Conservation (phyloP, 768 basidiomycete species). For the Tulasnella sp. region DNA sequence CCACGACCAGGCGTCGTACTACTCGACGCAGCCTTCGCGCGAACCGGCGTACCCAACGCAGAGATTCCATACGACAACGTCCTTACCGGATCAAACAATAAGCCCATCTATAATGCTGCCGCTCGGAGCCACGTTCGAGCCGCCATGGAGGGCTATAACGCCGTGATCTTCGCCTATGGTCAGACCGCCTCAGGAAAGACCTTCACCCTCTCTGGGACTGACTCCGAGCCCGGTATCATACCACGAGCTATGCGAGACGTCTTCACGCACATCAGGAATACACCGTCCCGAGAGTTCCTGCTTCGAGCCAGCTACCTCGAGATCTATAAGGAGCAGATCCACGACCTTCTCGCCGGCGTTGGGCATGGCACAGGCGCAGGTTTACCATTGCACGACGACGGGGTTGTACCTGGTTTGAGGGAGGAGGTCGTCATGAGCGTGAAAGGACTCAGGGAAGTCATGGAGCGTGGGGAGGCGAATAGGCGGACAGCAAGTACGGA, state of each 20-base stretch:
- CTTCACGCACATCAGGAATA: constrained; percentile 65
- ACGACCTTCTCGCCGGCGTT: constrained; percentile 61
- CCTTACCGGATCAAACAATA: constrained; percentile 63
- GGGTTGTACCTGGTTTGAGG: constrained; percentile 57
- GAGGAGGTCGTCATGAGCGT: constrained; percentile 93
- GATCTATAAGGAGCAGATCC: constrained; percentile 88
- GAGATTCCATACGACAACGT: constrained; percentile 41
- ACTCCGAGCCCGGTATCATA: constrained; percentile 86
- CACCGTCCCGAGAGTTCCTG: constrained; percentile 78
- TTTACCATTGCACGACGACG: constrained; percentile 60
- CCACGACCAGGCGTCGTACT: constrained; percentile 16
- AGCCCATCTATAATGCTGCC: constrained; percentile 62
- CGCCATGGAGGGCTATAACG: constrained; percentile 95
- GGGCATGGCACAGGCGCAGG: constrained; percentile 34
- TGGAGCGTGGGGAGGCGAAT: constrained; percentile 77
- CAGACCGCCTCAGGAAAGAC: constrained; percentile 81
- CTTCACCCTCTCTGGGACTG: constrained; percentile 47
- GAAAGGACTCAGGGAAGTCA: constrained; percentile 72
- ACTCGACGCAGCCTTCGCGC: constrained; percentile 14
- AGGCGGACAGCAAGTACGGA: constrained; percentile 92
- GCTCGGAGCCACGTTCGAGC: constrained; percentile 71
- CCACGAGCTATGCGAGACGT: constrained; percentile 88
- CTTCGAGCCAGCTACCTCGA: constrained; percentile 93
- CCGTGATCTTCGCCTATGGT: constrained; percentile 88
- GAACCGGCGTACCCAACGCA: constrained; percentile 27